These are phyloP conservation scores for Jasminum sambac DNA, from an alignment of 257 asterid genomes.

Conservation along the genomic window DNA sequence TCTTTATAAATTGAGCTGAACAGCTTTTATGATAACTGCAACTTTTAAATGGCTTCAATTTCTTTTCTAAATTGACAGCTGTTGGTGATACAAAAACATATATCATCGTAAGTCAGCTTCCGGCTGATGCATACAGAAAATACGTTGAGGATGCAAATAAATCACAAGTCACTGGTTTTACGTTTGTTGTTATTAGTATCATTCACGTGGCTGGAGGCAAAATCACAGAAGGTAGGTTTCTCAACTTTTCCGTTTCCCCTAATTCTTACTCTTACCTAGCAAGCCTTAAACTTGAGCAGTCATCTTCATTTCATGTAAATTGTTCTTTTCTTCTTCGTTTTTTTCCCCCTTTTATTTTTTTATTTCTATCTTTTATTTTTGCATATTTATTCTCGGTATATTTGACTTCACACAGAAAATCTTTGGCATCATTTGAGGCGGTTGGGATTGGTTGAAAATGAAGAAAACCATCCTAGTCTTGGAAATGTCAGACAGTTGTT, in stretches of 20 bases:
- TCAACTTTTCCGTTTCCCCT: not conserved
- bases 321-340: not conserved
- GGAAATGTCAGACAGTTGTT: constrained; percentile 58
- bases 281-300: not conserved
- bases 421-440: constrained; percentile 91
- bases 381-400: too few relatives aligned
- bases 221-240: constrained; percentile 66
- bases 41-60: not conserved
- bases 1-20: not conserved
- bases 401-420: constrained; percentile 48
- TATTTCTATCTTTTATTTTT: not conserved
- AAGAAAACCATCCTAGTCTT: constrained; percentile 68
- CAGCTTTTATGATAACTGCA: not conserved
- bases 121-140: constrained; percentile 56
- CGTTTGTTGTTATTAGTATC: constrained; percentile 67
- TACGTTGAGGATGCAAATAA: constrained; percentile 64
- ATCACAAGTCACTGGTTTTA: constrained; percentile 62
- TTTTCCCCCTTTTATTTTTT: not conserved
- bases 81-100: constrained; percentile 74
- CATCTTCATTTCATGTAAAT: not conserved
- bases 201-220: constrained; percentile 79
- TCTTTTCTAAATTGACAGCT: constrained; percentile 41
- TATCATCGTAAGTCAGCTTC: constrained; percentile 64
- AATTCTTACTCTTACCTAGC: not conserved
- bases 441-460: constrained; percentile 71